Evolutionary conservation across 2,329 filamentous ascomycete species (phyloP).

Genomic region (Passalora sequoiae): DNA sequence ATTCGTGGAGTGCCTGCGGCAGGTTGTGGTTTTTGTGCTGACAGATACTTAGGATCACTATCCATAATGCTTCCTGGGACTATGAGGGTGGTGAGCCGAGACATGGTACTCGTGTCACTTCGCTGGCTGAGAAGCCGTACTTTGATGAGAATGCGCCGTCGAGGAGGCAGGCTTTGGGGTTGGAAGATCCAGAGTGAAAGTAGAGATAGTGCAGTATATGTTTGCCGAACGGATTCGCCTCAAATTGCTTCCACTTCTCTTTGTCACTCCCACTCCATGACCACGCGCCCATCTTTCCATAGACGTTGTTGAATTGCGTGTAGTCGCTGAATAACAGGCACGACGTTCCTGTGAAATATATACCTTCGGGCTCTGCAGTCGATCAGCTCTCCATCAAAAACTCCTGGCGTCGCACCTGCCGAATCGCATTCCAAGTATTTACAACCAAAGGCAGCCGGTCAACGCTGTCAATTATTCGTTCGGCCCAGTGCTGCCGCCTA

Average conservation of each 20-base stretch:
- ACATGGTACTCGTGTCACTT: constrained; percentile 67
- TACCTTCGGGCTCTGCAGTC: too few relatives aligned
- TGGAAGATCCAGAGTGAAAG: constrained; percentile 51
- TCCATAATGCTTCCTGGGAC: constrained; percentile 70
- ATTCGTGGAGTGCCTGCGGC: background rate
- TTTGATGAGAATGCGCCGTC: constrained; percentile 62
- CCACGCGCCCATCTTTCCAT: too few relatives aligned
- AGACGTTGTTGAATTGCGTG: too few relatives aligned
- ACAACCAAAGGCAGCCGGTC: too few relatives aligned
- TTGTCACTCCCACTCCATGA: too few relatives aligned
- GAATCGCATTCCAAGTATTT: too few relatives aligned
- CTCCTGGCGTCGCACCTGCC: too few relatives aligned
- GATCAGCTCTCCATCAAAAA: too few relatives aligned
- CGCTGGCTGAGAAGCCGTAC: constrained; percentile 65
- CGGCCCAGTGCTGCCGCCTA: too few relatives aligned
- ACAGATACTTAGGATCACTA: constrained; percentile 38
- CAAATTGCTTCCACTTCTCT: background rate
- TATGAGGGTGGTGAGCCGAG: constrained; percentile 62
- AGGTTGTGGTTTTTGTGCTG: constrained; percentile 1
- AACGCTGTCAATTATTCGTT: too few relatives aligned
- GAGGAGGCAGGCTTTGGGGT: constrained; percentile 56
- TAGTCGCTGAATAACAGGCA: too few relatives aligned
- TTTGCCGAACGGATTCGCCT: background rate
- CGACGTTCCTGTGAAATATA: too few relatives aligned
- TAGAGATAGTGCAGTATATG: background rate